Percentiles rank a stretch among this genome's conserved stretches.
phyloP scores from a whole-genome alignment of 2,329 filamentous ascomycete genomes.

The Claviceps digitariae region DNA sequence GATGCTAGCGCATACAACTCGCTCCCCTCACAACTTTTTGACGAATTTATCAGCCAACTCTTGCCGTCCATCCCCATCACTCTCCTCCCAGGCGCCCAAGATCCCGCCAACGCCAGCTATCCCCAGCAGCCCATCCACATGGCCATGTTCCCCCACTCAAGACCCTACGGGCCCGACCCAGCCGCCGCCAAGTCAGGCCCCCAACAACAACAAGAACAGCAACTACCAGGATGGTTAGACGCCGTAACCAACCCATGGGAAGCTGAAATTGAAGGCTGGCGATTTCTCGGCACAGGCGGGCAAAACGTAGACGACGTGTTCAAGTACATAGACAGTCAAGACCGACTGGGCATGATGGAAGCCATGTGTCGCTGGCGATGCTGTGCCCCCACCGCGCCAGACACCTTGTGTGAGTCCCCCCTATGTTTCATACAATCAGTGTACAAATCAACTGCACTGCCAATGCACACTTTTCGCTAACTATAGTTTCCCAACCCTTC shows the following conservation, averaged over 20 bases:
- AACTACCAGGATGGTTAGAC: slow-evolving; percentile 64
- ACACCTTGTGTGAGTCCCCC: slow-evolving; percentile 75
- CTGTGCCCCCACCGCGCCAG: slow-evolving; percentile 83
- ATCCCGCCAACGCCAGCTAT: slow-evolving; percentile 79
- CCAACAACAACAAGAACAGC: not conserved
- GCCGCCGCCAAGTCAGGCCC: slow-evolving; percentile 6
- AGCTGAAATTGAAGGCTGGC: slow-evolving; percentile 80
- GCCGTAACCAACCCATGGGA: slow-evolving; percentile 88
- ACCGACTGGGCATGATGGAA: slow-evolving; percentile 82
- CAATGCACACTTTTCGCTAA: not conserved
- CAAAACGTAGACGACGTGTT: slow-evolving; percentile 91
- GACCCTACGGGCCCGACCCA: slow-evolving; percentile 48
- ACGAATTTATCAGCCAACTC: slow-evolving; percentile 67
- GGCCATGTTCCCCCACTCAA: slow-evolving; percentile 72
- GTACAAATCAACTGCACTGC: too few relatives aligned
- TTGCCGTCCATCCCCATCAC: slow-evolving; percentile 82
- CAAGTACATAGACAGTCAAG: slow-evolving; percentile 72
- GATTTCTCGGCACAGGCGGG: slow-evolving; percentile 72
- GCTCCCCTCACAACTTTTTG: slow-evolving; percentile 68
- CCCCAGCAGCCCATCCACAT: slow-evolving; percentile 89
- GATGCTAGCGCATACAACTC: slow-evolving; percentile 82
- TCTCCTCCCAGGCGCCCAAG: slow-evolving; percentile 67
- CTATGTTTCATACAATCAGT: too few relatives aligned
- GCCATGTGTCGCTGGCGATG: slow-evolving; percentile 86
- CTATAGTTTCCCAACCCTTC: too few relatives aligned